A percentile compares a stretch with the other conserved stretches of the same genome.
Evolutionary conservation across 805 yeast genomes (phyloP).

Genomic region (Brettanomyces nanus): DNA sequence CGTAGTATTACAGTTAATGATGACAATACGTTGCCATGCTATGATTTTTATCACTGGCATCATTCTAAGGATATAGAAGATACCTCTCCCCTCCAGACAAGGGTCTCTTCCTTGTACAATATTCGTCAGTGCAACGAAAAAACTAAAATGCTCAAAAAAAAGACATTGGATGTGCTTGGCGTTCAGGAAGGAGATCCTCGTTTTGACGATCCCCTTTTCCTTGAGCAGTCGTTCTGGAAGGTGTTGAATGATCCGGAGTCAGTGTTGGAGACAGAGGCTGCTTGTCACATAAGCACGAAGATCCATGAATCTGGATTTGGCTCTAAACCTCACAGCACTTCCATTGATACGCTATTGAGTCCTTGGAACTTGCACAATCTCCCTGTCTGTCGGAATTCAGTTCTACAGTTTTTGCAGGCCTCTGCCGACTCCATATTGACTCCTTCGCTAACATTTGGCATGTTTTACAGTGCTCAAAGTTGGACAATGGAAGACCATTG

Average conservation of each 20-base stretch:
- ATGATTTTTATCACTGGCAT: slow-evolving; percentile 39
- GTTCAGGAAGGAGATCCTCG: slow-evolving; percentile 10
- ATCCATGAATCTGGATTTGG: slow-evolving; percentile 34
- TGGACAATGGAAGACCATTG: slow-evolving; percentile 60
- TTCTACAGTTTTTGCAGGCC: slow-evolving; percentile 38
- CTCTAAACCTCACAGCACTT: slow-evolving; percentile 11
- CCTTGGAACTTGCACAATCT: slow-evolving; percentile 57
- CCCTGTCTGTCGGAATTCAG: slow-evolving; percentile 39
- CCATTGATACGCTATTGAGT: slow-evolving; percentile 10
- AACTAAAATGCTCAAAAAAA: slow-evolving; percentile 33
- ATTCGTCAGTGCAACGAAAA: slow-evolving; percentile 53
- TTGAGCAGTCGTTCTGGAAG: slow-evolving; percentile 39
- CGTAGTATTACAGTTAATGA: slow-evolving; percentile 29
- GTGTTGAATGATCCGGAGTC: slow-evolving; percentile 23
- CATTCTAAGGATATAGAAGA: slow-evolving; percentile 31
- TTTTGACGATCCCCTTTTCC: slow-evolving; percentile 12
- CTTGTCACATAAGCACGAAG: slow-evolving; percentile 24
- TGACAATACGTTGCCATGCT: slow-evolving; percentile 27
- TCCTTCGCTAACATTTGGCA: slow-evolving; percentile 42
- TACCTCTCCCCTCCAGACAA: slow-evolving; percentile 28
- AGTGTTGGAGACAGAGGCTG: slow-evolving; percentile 30
- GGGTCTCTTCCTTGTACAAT: slow-evolving; percentile 43
- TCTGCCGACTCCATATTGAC: slow-evolving; percentile 33
- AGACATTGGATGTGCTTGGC: slow-evolving; percentile 14
- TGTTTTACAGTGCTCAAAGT: slow-evolving; percentile 44